Percentiles rank a stretch among this genome's conserved stretches.
phyloP scores from a whole-genome alignment of 768 basidiomycete species.

The Sporobolomyces roseus region DNA sequence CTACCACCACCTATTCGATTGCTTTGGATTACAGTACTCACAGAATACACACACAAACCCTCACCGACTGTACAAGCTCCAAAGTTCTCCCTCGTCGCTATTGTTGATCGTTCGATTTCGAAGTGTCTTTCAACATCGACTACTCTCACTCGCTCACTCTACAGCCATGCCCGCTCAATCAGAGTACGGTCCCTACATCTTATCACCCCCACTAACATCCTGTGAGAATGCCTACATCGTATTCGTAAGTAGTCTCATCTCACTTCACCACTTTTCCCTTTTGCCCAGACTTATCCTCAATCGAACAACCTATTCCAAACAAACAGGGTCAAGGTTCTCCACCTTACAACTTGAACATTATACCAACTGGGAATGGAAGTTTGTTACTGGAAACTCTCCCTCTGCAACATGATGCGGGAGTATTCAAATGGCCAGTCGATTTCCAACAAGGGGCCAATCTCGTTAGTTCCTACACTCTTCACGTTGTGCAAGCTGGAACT shows the following conservation, averaged over 20 bases:
- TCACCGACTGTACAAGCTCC: too few relatives aligned
- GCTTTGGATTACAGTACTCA: too few relatives aligned
- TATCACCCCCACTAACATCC: not conserved
- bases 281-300: not conserved
- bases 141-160: too few relatives aligned
- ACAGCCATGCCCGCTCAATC: too few relatives aligned
- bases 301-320: not conserved
- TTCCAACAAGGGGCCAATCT: constrained; percentile 24
- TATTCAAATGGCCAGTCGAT: not conserved
- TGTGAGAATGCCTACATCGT: not conserved
- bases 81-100: too few relatives aligned
- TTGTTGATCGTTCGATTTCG: too few relatives aligned
- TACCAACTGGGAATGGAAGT: not conserved
- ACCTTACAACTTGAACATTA: constrained; percentile 15
- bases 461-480: constrained; percentile 1
- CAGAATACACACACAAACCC: too few relatives aligned
- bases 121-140: too few relatives aligned
- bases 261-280: not conserved
- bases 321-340: constrained; percentile 19
- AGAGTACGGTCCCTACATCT: too few relatives aligned
- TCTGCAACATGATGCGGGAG: not conserved
- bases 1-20: too few relatives aligned
- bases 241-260: too few relatives aligned
- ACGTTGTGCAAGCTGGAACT: not conserved
- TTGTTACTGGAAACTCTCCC: constrained; percentile 17